These are phyloP conservation scores for Lasiosphaeriaceae sp. DNA, from an alignment of 495 filamentous ascomycete species.

Conservation along the genomic window DNA sequence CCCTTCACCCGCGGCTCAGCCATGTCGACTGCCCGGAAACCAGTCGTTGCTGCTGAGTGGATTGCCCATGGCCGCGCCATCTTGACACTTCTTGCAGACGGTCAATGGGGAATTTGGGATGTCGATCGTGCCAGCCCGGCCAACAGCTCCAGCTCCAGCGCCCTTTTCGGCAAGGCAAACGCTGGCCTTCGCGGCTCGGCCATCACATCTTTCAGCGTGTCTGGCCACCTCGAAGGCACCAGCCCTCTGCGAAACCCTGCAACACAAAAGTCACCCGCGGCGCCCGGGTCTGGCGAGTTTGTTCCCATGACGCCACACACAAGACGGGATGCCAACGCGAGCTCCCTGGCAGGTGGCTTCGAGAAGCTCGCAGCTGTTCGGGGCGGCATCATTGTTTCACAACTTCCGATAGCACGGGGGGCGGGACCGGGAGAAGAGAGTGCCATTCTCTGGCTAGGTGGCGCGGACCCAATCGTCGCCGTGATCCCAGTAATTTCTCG, in stretches of 20 bases:
- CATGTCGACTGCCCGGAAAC: slow-evolving; percentile 56
- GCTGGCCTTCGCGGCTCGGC: slow-evolving; percentile 61
- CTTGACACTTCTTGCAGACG: slow-evolving; percentile 72
- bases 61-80: slow-evolving; percentile 73
- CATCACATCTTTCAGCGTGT: slow-evolving; percentile 62
- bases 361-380: slow-evolving; percentile 35
- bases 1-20: slow-evolving; percentile 53
- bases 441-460: slow-evolving; percentile 64
- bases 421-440: slow-evolving; percentile 57
- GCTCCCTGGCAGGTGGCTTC: slow-evolving; percentile 26
- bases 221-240: slow-evolving; percentile 59
- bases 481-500: slow-evolving; percentile 61
- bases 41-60: slow-evolving; percentile 79
- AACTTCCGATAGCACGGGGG: slow-evolving; percentile 37
- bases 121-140: slow-evolving; percentile 59
- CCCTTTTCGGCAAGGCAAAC: slow-evolving; percentile 53
- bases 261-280: slow-evolving; percentile 41
- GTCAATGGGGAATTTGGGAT: slow-evolving; percentile 95
- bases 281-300: slow-evolving; percentile 42
- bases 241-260: slow-evolving; percentile 40
- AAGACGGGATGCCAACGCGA: slow-evolving; percentile 48
- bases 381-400: slow-evolving; percentile 64
- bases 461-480: slow-evolving; percentile 51
- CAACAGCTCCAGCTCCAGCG: slow-evolving; percentile 37
- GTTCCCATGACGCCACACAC: slow-evolving; percentile 85